Base-by-base conservation (phyloP, 805 yeast species). In the Wilhelminamyces savonicus region DNA sequence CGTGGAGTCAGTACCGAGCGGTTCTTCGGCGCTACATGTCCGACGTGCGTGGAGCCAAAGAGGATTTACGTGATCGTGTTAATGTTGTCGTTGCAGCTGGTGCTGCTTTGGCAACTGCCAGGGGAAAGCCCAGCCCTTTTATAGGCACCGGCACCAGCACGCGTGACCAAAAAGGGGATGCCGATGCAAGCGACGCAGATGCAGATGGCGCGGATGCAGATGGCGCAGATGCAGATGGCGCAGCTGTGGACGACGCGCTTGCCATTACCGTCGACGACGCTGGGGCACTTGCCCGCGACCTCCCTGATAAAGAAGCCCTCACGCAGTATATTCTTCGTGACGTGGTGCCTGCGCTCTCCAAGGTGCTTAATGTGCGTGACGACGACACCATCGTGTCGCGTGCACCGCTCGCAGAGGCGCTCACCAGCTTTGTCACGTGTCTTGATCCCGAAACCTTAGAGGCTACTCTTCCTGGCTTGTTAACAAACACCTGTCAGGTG, bases 401-500 rank as follows among this genome's bases (percentile, higher is more conserved):
- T 48, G 75, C 85, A 7, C 86, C 94, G 2, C 51, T 92, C 28
- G 78, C 94, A 2, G 88, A 86, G 46, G 90, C 95, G 0, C 59
- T 87, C 27, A 77, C 83, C 4, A 72, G 78, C 31, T 69, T 83
- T 35, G 56, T 83, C 16, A 61, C 75, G 42, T 75, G 85, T 29
- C 64, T 90, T 24, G 62, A 81, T 0, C 63, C 67, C 8, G 78
- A 74, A 2, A 61, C 64, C 15, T 60, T 83, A 16, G 71, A 69
- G 13, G 46, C 65, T 4, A 74, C 77, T 28, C 66, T 92, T 15
- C 95, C 97, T 0, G 92, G 94, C 15, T 71, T 82, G 9, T 64
- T 92, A 40, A 83, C 96, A 0, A 76, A 78, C 39, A 69, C 87
- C n/a, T 87, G 96, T 52, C 97, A 90, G 51, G 81, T 85, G 18